Conservation (phyloP, 2,329 filamentous ascomycete genomes). For the Orbilia javanica region DNA sequence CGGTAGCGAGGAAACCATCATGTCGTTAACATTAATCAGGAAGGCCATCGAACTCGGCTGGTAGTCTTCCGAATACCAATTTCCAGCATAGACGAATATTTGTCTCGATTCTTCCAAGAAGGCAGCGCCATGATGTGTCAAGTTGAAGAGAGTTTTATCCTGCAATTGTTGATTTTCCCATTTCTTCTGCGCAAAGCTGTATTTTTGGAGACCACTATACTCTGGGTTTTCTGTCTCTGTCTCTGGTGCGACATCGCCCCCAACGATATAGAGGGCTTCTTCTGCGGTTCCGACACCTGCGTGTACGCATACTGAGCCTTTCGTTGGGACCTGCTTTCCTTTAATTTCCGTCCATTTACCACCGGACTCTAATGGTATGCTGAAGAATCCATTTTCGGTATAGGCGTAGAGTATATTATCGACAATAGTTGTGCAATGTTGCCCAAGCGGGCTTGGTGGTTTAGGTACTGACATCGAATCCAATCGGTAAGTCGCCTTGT, state of each 20-base stretch:
- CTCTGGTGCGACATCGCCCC: conserved; percentile 58
- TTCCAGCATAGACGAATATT: conserved; percentile 62
- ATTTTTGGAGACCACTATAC: conserved; percentile 61
- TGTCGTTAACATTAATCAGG: conserved; percentile 59
- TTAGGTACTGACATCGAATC: conserved; percentile 59
- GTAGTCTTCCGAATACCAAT: conserved; percentile 60
- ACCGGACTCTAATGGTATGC: conserved; percentile 58
- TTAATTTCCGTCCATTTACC: conserved; percentile 61
- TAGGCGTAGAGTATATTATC: conserved; percentile 61
- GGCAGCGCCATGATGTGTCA: conserved; percentile 61
- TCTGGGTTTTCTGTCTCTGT: conserved; percentile 58
- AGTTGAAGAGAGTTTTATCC: conserved; percentile 60
- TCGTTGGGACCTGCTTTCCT: conserved; percentile 58
- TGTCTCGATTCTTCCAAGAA: conserved; percentile 60
- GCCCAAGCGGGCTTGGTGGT: conserved; percentile 59
- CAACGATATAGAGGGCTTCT: conserved; percentile 62
- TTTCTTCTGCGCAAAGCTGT: conserved; percentile 59
- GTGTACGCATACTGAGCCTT: conserved; percentile 61
- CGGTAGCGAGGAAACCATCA: conserved; percentile 60
- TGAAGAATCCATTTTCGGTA: conserved; percentile 61
- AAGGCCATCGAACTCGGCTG: conserved; percentile 62
- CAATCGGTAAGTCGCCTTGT: conserved; percentile 14
- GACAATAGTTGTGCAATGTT: conserved; percentile 61
- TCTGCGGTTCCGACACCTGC: conserved; percentile 60
- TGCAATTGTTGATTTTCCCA: conserved; percentile 60